Percentiles rank a stretch among this genome's conserved stretches.
Conservation (phyloP, 495 filamentous ascomycete genomes). For the Aspergillus heteromorphus region DNA sequence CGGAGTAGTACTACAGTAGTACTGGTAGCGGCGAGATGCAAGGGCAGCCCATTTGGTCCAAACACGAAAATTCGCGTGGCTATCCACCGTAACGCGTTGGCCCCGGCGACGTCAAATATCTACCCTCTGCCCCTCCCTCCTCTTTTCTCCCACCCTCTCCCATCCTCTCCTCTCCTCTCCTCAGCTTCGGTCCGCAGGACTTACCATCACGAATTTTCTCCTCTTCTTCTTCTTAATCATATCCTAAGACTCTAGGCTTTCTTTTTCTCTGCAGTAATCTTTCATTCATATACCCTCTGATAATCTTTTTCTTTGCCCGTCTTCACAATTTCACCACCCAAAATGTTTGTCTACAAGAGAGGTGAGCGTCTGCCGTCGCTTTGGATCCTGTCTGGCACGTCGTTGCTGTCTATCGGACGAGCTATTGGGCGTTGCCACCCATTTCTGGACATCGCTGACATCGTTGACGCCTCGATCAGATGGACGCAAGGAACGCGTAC, state of each 20-base stretch:
- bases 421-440: constrained; percentile 21
- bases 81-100: constrained; percentile 32
- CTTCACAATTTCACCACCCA: constrained; percentile 16
- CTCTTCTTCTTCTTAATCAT: constrained; percentile 12
- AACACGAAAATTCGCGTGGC: constrained; percentile 40
- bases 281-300: constrained; percentile 11
- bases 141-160: constrained; percentile 25
- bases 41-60: constrained; percentile 27
- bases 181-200: constrained; percentile 16
- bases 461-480: constrained; percentile 51
- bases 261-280: constrained; percentile 12
- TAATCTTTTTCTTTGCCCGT: constrained; percentile 9
- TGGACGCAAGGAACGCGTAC: constrained; percentile 98
- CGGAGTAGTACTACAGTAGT: too few relatives aligned
- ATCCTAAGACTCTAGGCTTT: constrained; percentile 4
- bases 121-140: constrained; percentile 35
- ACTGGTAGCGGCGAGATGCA: neutral
- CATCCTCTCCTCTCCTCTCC: constrained; percentile 21
- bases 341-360: constrained; percentile 68
- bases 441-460: neutral
- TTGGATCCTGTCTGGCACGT: neutral
- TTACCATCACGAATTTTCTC: constrained; percentile 10
- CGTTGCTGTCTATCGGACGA: neutral
- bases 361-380: constrained; percentile 42
- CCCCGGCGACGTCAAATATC: constrained; percentile 35